Evolutionary conservation across 306 rosid genomes (phyloP).

Genomic region (Mucuna pruriens): DNA sequence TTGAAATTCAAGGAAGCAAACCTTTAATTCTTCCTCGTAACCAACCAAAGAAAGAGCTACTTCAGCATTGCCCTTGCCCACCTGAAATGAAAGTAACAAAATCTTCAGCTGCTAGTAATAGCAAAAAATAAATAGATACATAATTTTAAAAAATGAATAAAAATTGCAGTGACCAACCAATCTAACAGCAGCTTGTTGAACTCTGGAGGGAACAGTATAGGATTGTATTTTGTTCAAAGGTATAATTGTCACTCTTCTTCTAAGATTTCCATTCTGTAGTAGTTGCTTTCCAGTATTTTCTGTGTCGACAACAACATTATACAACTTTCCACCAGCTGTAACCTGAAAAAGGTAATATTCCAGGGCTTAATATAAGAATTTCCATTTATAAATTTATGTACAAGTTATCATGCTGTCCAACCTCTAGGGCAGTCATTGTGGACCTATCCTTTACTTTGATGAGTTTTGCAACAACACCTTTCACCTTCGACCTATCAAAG

Average conservation of each 20-base stretch:
- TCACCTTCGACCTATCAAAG: slow-evolving; percentile 93
- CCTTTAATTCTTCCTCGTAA: slow-evolving; percentile 84
- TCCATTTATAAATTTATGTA: slow-evolving; percentile 16
- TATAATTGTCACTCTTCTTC: slow-evolving; percentile 92
- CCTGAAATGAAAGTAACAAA: slow-evolving; percentile 57
- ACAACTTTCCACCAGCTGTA: slow-evolving; percentile 95
- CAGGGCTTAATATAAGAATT: slow-evolving; percentile 29
- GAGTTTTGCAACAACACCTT: slow-evolving; percentile 95
- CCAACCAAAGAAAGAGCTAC: slow-evolving; percentile 93
- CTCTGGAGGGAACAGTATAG: slow-evolving; percentile 53
- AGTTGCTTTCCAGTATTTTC: slow-evolving; percentile 89
- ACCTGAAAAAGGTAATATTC: slow-evolving; percentile 57
- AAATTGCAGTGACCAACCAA: slow-evolving; percentile 60
- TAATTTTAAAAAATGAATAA: background rate
- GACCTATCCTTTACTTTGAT: slow-evolving; percentile 84
- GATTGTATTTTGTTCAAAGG: slow-evolving; percentile 93
- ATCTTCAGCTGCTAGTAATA: slow-evolving; percentile 2
- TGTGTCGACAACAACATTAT: slow-evolving; percentile 89
- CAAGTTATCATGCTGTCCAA: slow-evolving; percentile 38
- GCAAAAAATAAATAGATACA: slow-evolving; percentile 2
- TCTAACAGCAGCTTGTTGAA: slow-evolving; percentile 71
- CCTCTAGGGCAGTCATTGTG: slow-evolving; percentile 96
- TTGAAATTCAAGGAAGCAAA: slow-evolving; percentile 47
- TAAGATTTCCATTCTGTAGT: slow-evolving; percentile 87
- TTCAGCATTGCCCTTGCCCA: slow-evolving; percentile 85